phyloP scores from a whole-genome alignment of 352 stramenopile species.

The Pythium graminicola region DNA sequence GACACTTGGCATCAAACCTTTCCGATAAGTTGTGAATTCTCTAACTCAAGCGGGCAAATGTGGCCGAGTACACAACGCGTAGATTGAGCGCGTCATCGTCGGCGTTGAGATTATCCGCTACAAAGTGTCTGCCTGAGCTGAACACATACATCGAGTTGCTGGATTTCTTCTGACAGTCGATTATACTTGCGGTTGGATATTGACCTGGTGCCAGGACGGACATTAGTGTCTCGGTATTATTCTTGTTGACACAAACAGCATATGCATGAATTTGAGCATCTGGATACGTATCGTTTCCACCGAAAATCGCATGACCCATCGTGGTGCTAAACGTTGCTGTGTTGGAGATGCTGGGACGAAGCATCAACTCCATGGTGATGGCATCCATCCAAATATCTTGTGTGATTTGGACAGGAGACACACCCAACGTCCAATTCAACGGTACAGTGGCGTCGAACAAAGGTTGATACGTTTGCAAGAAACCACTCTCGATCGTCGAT shows the following conservation, averaged over 20 bases:
- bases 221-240: conserved; percentile 6
- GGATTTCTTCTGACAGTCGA: conserved; percentile 3
- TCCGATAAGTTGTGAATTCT: background rate
- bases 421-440: background rate
- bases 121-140: background rate
- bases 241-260: conserved; percentile 12
- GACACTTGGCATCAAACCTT: background rate
- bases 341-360: background rate
- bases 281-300: background rate
- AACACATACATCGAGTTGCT: conserved; percentile 2
- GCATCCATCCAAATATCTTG: background rate
- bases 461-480: background rate
- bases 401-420: background rate
- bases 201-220: background rate
- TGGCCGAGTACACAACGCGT: conserved; percentile 10
- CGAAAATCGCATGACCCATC: background rate
- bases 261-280: conserved; percentile 9
- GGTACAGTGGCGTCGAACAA: background rate
- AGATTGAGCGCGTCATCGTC: conserved; percentile 3
- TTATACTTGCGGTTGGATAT: conserved; percentile 5
- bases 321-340: background rate
- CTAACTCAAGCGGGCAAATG: conserved; percentile 6
- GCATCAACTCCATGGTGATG: background rate
- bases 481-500: background rate
- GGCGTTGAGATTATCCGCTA: background rate